Percentiles rank a stretch among this genome's conserved stretches.
Evolutionary conservation across 805 yeast species (phyloP).

Genomic region (Wickerhamiella sergipiensis): DNA sequence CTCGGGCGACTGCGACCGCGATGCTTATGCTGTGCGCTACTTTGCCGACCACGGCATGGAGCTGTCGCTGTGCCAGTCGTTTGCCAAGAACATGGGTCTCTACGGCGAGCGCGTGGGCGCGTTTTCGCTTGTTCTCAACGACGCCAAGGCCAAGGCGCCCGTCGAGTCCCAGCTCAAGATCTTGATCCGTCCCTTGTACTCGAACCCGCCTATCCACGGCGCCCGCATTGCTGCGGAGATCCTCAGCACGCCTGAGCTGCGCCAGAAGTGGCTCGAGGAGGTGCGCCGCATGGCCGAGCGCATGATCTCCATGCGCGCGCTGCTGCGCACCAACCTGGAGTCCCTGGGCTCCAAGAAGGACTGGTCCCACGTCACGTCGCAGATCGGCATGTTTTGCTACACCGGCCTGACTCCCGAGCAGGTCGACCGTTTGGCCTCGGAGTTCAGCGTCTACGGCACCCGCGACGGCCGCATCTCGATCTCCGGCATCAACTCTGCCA

Average conservation of each 20-base stretch:
- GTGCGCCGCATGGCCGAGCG: slow-evolving; percentile 77
- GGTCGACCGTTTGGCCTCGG: slow-evolving; percentile 58
- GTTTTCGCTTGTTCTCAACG: slow-evolving; percentile 49
- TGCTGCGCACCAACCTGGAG: slow-evolving; percentile 46
- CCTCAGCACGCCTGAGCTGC: slow-evolving; percentile 51
- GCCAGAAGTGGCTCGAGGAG: slow-evolving; percentile 71
- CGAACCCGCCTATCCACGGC: slow-evolving; percentile 93
- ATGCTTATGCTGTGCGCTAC: slow-evolving; percentile 66
- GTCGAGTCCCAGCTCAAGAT: slow-evolving; percentile 62
- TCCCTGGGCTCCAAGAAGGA: slow-evolving; percentile 67
- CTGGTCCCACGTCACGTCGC: slow-evolving; percentile 84
- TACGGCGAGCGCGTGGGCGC: slow-evolving; percentile 97
- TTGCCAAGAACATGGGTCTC: slow-evolving; percentile 93
- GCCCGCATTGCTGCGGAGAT: slow-evolving; percentile 77
- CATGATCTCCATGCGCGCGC: slow-evolving; percentile 64
- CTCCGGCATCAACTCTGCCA: slow-evolving; percentile 71
- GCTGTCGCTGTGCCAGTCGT: slow-evolving; percentile 76
- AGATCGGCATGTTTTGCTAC: slow-evolving; percentile 94
- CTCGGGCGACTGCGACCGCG: slow-evolving; percentile 68
- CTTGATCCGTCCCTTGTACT: slow-evolving; percentile 69
- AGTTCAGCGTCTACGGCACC: slow-evolving; percentile 72
- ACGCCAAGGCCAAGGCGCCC: slow-evolving; percentile 28
- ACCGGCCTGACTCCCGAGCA: slow-evolving; percentile 73
- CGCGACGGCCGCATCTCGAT: slow-evolving; percentile 84
- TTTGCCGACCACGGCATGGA: slow-evolving; percentile 41